Base-by-base conservation (phyloP, 768 basidiomycete species). In the Leccinum sublutescens region DNA sequence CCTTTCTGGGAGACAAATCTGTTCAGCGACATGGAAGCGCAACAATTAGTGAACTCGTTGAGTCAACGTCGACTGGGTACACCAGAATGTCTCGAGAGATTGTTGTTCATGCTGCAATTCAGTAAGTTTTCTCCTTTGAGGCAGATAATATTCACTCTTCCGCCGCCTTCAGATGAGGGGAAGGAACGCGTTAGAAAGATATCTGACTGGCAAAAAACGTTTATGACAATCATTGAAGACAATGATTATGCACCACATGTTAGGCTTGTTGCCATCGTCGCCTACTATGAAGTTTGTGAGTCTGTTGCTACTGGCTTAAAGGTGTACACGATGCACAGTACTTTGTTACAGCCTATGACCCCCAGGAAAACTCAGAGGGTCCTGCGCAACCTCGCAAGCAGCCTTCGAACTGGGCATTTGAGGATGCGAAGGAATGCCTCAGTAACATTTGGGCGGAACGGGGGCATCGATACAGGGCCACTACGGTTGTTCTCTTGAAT, bases 201-300 rank as follows among this genome's bases (percentile, higher is more conserved):
- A 6, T 50, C 31, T 1, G 5, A 52, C 23, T 66, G 67, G 67
- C 33, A 43, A 45, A 5, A 21, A 2, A 33, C 55, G 45, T 59
- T 68, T 21, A 47, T 6, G 25, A 45, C 15, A 1, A 57, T 64
- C 49, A 62, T 69, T 7, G 14, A 54, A 21, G 21, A 21, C 21
- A 7, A 27, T 1, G 27, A 27, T 27, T 7, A 59, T 19, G 52
- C 60, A 12, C 43, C 60, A 5, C 60, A 69, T 9, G 59, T 69
- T 2, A 60, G 59, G 54, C 62, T 68, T 6, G 67, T 66, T 10
- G 40, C 64, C 5, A 61, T 68, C n/a, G 60, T 68, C 1, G 67
- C 67, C 14, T 68, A 67, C 48, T 64, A 57, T 12, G 67, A 68
- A 40, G 65, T 29, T 12, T 50, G 67, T 70, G n/a, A 47, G 67